Percentiles rank a stretch among this genome's conserved stretches.
These are phyloP conservation scores for Malus domestica DNA, from an alignment of 306 rosid species.

Conservation along the genomic window DNA sequence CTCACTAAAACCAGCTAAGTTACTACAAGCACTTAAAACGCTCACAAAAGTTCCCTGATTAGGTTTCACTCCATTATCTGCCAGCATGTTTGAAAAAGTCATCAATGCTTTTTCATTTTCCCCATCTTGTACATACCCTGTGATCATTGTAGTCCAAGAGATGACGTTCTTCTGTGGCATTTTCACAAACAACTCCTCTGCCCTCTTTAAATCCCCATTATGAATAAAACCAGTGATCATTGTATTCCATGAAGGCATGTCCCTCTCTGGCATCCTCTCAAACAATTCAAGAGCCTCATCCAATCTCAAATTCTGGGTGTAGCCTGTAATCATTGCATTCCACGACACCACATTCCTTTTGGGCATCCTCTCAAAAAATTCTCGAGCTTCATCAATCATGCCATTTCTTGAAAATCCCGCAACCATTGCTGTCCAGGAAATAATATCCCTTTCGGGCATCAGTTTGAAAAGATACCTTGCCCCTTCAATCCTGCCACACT, in stretches of 20 bases:
- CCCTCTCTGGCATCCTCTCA: slow-evolving; percentile 41
- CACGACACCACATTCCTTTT: slow-evolving; percentile 39
- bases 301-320: slow-evolving; percentile 31
- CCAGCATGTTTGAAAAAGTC: slow-evolving; percentile 30
- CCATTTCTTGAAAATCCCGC: slow-evolving; percentile 33
- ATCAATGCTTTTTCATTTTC: slow-evolving; percentile 43
- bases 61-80: slow-evolving; percentile 22
- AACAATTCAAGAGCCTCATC: slow-evolving; percentile 36
- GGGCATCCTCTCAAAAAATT: slow-evolving; percentile 35
- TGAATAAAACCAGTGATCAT: slow-evolving; percentile 38
- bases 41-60: slow-evolving; percentile 45
- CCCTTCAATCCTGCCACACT: slow-evolving; percentile 28
- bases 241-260: slow-evolving; percentile 45
- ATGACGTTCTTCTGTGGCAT: slow-evolving; percentile 39
- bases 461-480: slow-evolving; percentile 25
- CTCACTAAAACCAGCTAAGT: slow-evolving; percentile 38
- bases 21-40: slow-evolving; percentile 43
- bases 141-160: slow-evolving; percentile 45
- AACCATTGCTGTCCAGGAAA: slow-evolving; percentile 46
- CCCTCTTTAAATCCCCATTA: slow-evolving; percentile 31
- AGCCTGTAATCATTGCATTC: slow-evolving; percentile 43
- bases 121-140: slow-evolving; percentile 39
- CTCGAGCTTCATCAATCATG: slow-evolving; percentile 40
- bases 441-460: slow-evolving; percentile 42
- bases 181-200: slow-evolving; percentile 22